Evolutionary conservation across 345 rosid genomes (phyloP).

Genomic region (Aegle marmelos): DNA sequence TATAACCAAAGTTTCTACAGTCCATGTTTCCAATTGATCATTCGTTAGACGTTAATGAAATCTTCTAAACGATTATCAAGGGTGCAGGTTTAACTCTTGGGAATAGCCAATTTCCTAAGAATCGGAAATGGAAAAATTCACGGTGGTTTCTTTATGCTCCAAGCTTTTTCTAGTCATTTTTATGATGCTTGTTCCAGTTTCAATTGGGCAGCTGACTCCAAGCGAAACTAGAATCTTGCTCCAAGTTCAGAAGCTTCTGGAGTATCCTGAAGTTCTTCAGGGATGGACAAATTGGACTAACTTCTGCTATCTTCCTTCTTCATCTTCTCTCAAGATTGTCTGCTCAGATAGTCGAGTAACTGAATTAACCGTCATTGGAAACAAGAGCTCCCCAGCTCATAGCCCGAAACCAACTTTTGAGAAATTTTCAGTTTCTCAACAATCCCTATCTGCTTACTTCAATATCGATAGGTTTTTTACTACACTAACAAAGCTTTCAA

Average conservation of each 20-base stretch:
- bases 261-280: constrained; percentile 66
- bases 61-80: not conserved
- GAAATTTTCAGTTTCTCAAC: constrained; percentile 26
- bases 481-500: constrained; percentile 58
- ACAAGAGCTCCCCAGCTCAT: constrained; percentile 41
- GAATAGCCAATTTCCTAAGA: not conserved
- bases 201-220: constrained; percentile 48
- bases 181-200: constrained; percentile 25
- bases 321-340: constrained; percentile 54
- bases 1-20: not conserved
- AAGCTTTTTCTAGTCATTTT: constrained; percentile 25
- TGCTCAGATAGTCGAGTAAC: constrained; percentile 52
- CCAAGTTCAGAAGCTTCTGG: constrained; percentile 60
- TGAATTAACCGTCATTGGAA: constrained; percentile 62
- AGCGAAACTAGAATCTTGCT: constrained; percentile 52
- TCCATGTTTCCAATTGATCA: not conserved
- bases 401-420: constrained; percentile 12
- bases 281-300: constrained; percentile 75
- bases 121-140: constrained; percentile 24
- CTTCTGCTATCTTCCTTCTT: constrained; percentile 65
- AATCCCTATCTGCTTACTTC: constrained; percentile 45
- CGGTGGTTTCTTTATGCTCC: constrained; percentile 18
- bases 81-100: not conserved
- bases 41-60: not conserved
- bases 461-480: constrained; percentile 70